Evolutionary conservation across 106 monocot genomes (phyloP), one percentile per base, ranked within the genome.

Genomic region (Allium sativum): DNA sequence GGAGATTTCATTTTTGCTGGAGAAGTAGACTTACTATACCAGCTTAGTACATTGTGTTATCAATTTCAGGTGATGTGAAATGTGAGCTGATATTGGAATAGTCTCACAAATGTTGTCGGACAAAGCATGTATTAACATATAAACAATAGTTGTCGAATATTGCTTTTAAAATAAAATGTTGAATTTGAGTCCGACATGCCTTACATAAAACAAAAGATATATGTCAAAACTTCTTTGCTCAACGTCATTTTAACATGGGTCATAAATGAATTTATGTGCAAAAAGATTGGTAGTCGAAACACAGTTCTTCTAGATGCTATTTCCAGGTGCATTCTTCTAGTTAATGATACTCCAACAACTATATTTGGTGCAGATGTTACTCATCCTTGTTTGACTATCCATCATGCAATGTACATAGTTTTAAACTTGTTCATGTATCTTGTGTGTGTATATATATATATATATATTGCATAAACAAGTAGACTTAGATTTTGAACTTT

Each of bases 351-450:
- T 10, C 73, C 87, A 21, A 87, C 87, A 0, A 87, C 82, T 46
- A 82, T 87, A 48, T 82, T 87, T 79, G 87, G 87, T 74, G 87
- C 87, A 44, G 87, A 87, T 71, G 87, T 87, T 10, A 76, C 87
- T 9, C 87, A 87, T 71, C 87, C 87, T 42, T n/a, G n/a, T n/a
- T n/a, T n/a, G n/a, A n/a, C n/a, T n/a, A n/a, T n/a, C n/a, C n/a
- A n/a, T n/a, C n/a, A n/a, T n/a, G n/a, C n/a, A n/a, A n/a, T n/a
- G n/a, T n/a, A n/a, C n/a, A n/a, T n/a, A n/a, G n/a, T n/a, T n/a
- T n/a, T n/a, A n/a, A n/a, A n/a, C n/a, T n/a, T n/a, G n/a, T n/a
- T n/a, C n/a, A n/a, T n/a, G n/a, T n/a, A n/a, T n/a, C n/a, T n/a
- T n/a, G n/a, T n/a, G n/a, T n/a, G n/a, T n/a, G n/a, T n/a, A n/a